phyloP scores from a whole-genome alignment of 1,284 basidiomycete species.

The Fomitopsis pinicola region DNA sequence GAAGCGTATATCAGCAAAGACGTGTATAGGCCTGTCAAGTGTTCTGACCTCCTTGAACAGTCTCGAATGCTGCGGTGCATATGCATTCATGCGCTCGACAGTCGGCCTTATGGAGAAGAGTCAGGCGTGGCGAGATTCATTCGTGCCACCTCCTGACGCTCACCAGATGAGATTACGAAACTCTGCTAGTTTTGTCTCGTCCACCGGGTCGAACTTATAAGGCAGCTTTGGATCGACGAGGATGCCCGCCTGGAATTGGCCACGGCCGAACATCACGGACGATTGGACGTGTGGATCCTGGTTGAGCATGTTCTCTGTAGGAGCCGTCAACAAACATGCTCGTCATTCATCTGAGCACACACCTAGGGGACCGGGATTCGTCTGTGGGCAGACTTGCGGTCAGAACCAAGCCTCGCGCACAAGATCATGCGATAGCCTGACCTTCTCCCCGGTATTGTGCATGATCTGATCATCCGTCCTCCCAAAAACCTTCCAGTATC shows the following conservation, averaged over 20 bases:
- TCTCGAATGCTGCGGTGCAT: constrained; percentile 32
- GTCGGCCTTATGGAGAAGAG: constrained; percentile 23
- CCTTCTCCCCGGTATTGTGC: constrained; percentile 33
- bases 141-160: neutral
- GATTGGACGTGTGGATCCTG: constrained; percentile 25
- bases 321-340: constrained; percentile 8
- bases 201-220: constrained; percentile 23
- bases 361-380: constrained; percentile 20
- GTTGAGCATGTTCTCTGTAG: constrained; percentile 26
- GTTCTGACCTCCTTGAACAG: constrained; percentile 31
- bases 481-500: constrained; percentile 42
- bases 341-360: neutral
- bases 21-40: neutral
- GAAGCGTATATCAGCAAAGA: neutral
- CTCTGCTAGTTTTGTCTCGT: constrained; percentile 17
- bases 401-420: neutral
- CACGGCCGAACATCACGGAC: constrained; percentile 37
- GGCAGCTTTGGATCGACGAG: constrained; percentile 29
- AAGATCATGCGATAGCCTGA: neutral
- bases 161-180: constrained; percentile 32
- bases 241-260: constrained; percentile 33
- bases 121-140: neutral
- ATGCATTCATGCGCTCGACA: constrained; percentile 29
- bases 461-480: constrained; percentile 51
- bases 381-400: constrained; percentile 6